Base-by-base conservation (phyloP, 2,329 filamentous ascomycete species). In the Stachybotrys echinatus region DNA sequence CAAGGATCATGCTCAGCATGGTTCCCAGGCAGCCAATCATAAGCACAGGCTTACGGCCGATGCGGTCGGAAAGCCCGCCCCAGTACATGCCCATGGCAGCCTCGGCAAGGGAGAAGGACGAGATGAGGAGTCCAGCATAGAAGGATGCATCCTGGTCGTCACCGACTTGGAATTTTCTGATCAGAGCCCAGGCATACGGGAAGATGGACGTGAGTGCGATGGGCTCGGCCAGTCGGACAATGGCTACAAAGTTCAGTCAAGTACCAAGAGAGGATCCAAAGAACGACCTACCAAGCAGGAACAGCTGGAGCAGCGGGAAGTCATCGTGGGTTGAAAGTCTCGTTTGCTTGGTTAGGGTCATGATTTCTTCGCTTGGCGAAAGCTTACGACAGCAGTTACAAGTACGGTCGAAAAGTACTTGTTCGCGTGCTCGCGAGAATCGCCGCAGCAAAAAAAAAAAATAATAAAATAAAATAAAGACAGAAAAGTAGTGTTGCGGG, bases 141-240 rank as follows among this genome's bases (percentile, higher is more conserved):
- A 89, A 92, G 37, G 85, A 95, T 53, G 89, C 88, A 81, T 92
- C 82, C 70, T 81, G 74, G 57, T 84, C 81, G 59, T 81, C 78
- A 54, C 86, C 88, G 58, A 92, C 77, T 39, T 88, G 63, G 68
- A 90, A 90, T 58, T 83, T 77, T 68, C 88, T 88, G 57, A 92
- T 85, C 58, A 92, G 83, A 52, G 87, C 80, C 87, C 88, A 95
- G 52, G 89, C 89, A 68, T 96, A 96, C 19, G 92, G 92, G 61
- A 92, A 95, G 68, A 96, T 94, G 63, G 89, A 94, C 2, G 91
- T 96, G 55, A 96, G 80, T 47, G 92, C 91, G 60, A 96, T 92
- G 20, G 92, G 92, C 69, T 96, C 92, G 48, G 91, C 89, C 58
- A 96, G 83, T 55, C 92, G 89, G 64, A 95, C 92, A 75, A 96